A percentile compares a stretch with the other conserved stretches of the same genome.
phyloP scores from a whole-genome alignment of 805 yeast genomes.

The Schwanniomyces occidentalis region DNA sequence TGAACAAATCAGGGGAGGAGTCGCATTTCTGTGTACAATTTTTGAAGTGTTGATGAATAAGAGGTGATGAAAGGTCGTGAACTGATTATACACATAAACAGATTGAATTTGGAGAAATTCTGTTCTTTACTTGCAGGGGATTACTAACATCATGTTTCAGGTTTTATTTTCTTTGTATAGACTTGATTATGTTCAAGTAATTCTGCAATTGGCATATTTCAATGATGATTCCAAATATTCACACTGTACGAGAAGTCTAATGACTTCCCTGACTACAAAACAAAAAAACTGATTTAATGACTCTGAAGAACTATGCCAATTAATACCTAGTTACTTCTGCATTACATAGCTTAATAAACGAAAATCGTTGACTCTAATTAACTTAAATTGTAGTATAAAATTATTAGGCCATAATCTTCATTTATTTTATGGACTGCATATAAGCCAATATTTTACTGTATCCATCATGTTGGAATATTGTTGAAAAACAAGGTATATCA shows the following conservation, averaged over 20 bases:
- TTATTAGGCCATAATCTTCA: neutral
- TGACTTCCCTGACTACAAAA: slow-evolving; percentile 37
- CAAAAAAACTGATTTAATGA: slow-evolving; percentile 48
- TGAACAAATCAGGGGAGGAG: slow-evolving; percentile 46
- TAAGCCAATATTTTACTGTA: neutral
- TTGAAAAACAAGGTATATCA: too few relatives aligned
- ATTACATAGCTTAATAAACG: too few relatives aligned
- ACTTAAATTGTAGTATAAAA: neutral
- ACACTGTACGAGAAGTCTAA: slow-evolving; percentile 45
- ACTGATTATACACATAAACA: slow-evolving; percentile 24
- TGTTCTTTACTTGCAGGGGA: neutral
- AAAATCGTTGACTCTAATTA: too few relatives aligned
- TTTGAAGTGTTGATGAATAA: slow-evolving; percentile 39
- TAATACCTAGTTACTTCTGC: too few relatives aligned
- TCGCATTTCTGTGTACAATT: slow-evolving; percentile 47
- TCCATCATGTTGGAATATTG: too few relatives aligned
- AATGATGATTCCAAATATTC: slow-evolving; percentile 48
- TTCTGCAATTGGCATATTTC: too few relatives aligned
- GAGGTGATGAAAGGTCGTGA: slow-evolving; percentile 50
- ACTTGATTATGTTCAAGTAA: slow-evolving; percentile 5
- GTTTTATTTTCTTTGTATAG: slow-evolving; percentile 20
- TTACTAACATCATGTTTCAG: slow-evolving; percentile 8
- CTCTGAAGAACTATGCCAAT: slow-evolving; percentile 31
- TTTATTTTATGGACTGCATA: neutral
- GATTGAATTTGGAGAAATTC: neutral